Evolutionary conservation across 2,329 filamentous ascomycete genomes (phyloP), one percentile per base, ranked within the genome.

Genomic region (Aspergillus jensenii): DNA sequence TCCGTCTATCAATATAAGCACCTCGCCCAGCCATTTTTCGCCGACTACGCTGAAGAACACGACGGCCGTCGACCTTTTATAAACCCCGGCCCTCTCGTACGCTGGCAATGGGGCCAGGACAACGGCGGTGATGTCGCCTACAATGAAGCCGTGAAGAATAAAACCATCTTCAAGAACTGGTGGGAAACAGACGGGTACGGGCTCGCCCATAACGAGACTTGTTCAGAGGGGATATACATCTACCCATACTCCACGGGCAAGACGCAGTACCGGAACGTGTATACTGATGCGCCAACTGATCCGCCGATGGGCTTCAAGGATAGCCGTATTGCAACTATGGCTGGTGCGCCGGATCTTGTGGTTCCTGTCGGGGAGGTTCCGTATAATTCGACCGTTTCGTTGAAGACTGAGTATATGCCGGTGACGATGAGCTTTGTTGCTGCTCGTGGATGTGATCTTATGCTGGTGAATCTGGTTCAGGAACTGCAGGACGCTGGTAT

Each of bases 361-460:
- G 61, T 67, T 8, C 58, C 71, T 2, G 66, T 68, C 4, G 61
- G 69, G 4, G 35, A 37, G 14, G 14, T 37, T 6, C 35, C 35
- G 35, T 37, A 37, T 37, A 37, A 7, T n/a, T 37, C 35, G 5
- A 37, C 35, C 14, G 35, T 37, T 37, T 37, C 35, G 14, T n/a
- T 37, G 12, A 54, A 68, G 45, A 66, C 60, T 3, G 73, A 75
- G 49, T 68, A 65, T 41, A 61, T 74, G 45, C 73, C 73, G 4
- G 72, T 75, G 0, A 68, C 67, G 0, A 65, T 75, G 51, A 48
- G 46, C 31, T 14, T 69, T 68, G 56, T 58, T 74, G 27, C 51
- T 21, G 63, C 66, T 3, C 69, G 66, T 6, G 71, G 72, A 1
- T 72, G 70, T 52, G 73, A 75, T 58, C 54, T 68, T 15, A 65